Evolutionary conservation across 2,329 filamentous ascomycete species (phyloP).

Genomic region (Cordyceps tenuipes): DNA sequence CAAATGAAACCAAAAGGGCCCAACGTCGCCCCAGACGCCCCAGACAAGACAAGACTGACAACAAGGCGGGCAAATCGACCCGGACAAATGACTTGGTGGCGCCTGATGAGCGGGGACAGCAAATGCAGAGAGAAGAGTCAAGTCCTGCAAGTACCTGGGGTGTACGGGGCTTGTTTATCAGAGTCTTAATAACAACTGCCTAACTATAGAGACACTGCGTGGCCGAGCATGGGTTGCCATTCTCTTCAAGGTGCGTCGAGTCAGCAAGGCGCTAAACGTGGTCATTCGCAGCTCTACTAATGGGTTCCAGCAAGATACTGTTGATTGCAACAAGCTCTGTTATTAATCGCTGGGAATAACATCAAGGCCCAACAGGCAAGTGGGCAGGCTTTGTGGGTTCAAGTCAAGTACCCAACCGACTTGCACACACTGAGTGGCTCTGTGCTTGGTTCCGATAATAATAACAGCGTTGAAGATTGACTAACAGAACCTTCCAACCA

Average conservation of each 20-base stretch:
- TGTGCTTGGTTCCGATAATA: too few relatives aligned
- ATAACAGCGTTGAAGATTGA: too few relatives aligned
- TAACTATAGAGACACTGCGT: too few relatives aligned
- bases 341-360: background rate
- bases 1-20: conserved; percentile 9
- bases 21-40: conserved; percentile 8
- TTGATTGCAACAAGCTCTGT: background rate
- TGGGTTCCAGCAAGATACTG: background rate
- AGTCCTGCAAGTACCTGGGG: background rate
- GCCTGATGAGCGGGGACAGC: background rate
- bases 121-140: background rate
- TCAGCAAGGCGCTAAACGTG: background rate
- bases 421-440: background rate
- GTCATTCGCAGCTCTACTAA: too few relatives aligned
- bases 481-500: too few relatives aligned
- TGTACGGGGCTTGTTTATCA: background rate
- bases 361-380: background rate
- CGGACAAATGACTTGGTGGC: conserved; percentile 3
- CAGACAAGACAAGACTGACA: conserved; percentile 2
- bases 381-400: background rate
- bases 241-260: background rate
- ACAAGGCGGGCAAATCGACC: too few relatives aligned
- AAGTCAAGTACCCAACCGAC: background rate
- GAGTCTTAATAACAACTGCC: too few relatives aligned
- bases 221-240: background rate